phyloP scores from a whole-genome alignment of 139 green algal species.

The Trebouxia sp. region DNA sequence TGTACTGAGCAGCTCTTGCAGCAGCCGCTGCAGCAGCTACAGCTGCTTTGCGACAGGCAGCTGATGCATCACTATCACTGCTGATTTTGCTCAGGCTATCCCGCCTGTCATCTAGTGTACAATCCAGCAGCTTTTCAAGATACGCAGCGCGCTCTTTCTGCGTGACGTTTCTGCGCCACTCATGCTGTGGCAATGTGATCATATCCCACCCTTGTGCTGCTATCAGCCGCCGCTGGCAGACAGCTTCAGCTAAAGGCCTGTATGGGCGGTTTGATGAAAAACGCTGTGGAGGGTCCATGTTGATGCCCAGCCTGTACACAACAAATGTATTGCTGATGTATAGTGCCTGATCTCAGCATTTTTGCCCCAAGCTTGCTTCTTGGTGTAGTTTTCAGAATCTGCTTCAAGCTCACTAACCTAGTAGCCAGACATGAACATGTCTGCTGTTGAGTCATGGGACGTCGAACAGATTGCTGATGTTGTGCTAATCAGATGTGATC shows the following conservation, averaged over 20 bases:
- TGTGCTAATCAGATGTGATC: too few species aligned
- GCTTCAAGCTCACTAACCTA: too few species aligned
- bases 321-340: too few species aligned
- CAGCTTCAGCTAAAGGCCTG: conserved; percentile 22
- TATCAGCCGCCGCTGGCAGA: background rate
- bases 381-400: too few species aligned
- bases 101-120: background rate
- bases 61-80: background rate
- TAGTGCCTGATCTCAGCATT: too few species aligned
- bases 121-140: conserved; percentile 6
- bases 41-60: conserved; percentile 13
- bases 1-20: background rate
- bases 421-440: too few species aligned
- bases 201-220: conserved; percentile 14
- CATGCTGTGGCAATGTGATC: conserved; percentile 26
- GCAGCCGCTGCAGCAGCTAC: background rate
- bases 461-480: too few species aligned
- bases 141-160: conserved; percentile 18
- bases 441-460: too few species aligned
- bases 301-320: conserved; percentile 9
- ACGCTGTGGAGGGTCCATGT: conserved; percentile 12
- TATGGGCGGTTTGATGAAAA: conserved; percentile 21
- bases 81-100: conserved; percentile 9
- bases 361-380: too few species aligned
- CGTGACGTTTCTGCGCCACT: conserved; percentile 19